Conservation (phyloP, 495 filamentous ascomycete species). For the Astrothelium macrocarpum region DNA sequence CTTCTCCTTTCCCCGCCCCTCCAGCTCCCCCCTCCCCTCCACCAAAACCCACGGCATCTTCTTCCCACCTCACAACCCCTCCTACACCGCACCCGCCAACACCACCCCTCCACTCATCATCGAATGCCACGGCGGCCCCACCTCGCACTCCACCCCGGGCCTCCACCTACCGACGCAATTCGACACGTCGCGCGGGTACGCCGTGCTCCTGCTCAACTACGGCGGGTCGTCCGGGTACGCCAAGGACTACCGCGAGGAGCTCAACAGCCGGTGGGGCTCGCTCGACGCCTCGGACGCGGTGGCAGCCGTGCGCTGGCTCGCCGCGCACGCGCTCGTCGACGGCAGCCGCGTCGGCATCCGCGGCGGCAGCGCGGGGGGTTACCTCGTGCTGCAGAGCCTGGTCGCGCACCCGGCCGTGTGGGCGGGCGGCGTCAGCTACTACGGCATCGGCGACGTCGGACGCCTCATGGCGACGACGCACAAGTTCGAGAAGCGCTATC, state of each 20-base stretch:
- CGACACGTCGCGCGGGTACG: constrained; percentile 44
- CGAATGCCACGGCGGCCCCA: constrained; percentile 43
- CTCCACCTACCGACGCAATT: constrained; percentile 37
- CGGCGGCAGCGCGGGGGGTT: constrained; percentile 42
- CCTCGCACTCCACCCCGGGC: constrained; percentile 27
- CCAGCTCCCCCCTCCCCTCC: constrained; percentile 26
- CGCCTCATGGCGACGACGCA: constrained; percentile 37
- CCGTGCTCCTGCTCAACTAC: constrained; percentile 40
- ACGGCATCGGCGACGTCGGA: constrained; percentile 39
- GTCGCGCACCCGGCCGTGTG: constrained; percentile 25
- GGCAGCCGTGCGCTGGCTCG: constrained; percentile 37
- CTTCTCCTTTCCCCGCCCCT: constrained; percentile 1
- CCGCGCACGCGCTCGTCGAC: constrained; percentile 28
- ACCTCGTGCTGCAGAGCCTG: constrained; percentile 38
- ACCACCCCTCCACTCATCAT: constrained; percentile 40
- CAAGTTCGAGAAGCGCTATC: constrained; percentile 44
- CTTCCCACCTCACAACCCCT: constrained; percentile 37
- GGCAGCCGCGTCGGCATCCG: constrained; percentile 35
- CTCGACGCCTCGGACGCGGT: constrained; percentile 38
- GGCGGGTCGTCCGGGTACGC: constrained; percentile 42
- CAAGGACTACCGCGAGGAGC: constrained; percentile 36
- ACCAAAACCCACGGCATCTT: constrained; percentile 35
- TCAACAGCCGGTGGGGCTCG: constrained; percentile 38
- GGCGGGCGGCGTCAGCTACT: constrained; percentile 36
- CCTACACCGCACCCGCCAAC: background rate